phyloP scores from a whole-genome alignment of 2,329 filamentous ascomycete species.

The Diaporthe citriasiana region DNA sequence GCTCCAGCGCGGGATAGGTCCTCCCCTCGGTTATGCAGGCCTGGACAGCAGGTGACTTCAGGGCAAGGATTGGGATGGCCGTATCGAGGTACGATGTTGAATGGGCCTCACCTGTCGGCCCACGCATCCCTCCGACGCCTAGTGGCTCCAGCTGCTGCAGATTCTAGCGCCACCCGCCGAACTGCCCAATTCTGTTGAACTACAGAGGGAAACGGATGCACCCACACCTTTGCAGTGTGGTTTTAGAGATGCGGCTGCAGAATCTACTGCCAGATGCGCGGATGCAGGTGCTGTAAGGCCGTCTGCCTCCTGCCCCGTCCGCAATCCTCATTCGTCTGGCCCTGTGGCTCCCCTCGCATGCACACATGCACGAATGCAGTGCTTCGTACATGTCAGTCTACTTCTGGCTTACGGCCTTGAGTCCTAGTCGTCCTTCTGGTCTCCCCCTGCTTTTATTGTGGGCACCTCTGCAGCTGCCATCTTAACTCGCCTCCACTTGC shows the following conservation, averaged over 20 bases:
- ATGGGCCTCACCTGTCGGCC: neutral
- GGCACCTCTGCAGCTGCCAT: neutral
- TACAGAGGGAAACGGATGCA: too few relatives aligned
- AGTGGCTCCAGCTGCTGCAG: slow-evolving; percentile 1
- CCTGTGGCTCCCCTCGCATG: neutral
- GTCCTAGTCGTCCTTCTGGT: neutral
- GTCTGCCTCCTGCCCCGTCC: neutral
- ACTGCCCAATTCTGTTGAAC: too few relatives aligned
- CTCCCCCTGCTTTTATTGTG: neutral
- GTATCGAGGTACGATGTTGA: slow-evolving; percentile 3
- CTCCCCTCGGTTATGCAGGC: slow-evolving; percentile 23
- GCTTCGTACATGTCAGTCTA: neutral
- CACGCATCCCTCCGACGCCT: neutral
- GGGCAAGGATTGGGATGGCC: slow-evolving; percentile 13
- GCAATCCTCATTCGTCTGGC: slow-evolving; percentile 7
- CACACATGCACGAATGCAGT: neutral
- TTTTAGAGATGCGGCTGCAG: slow-evolving; percentile 7
- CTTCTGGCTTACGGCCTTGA: neutral
- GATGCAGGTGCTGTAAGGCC: neutral
- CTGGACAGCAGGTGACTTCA: neutral
- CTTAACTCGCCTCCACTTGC: neutral
- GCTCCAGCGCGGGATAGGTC: slow-evolving; percentile 10
- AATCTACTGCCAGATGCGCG: slow-evolving; percentile 16
- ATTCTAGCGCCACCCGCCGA: slow-evolving; percentile 16
- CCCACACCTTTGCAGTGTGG: too few relatives aligned